Conservation (phyloP, 1,139 yeast genomes). For the Hansenula sp. region DNA sequence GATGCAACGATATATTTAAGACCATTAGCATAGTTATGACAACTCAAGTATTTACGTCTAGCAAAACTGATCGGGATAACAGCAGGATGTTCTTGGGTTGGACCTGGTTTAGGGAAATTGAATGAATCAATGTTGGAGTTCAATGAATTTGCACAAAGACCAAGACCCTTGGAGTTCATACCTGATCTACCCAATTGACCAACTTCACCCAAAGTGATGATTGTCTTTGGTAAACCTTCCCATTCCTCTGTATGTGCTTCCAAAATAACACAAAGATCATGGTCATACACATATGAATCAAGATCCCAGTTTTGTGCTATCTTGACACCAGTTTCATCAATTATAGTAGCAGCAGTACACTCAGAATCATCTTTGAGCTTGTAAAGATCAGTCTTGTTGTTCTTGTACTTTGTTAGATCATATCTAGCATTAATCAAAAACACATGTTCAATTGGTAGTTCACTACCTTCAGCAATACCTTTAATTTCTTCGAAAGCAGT, state of each 20-base stretch:
- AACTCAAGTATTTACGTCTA: slow-evolving; percentile 12
- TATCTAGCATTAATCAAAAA: slow-evolving; percentile 12
- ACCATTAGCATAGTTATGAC: slow-evolving; percentile 11
- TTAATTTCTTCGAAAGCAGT: slow-evolving; percentile 6
- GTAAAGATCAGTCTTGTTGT: slow-evolving; percentile 7
- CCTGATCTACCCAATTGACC: slow-evolving; percentile 15
- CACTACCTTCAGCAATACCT: slow-evolving; percentile 11
- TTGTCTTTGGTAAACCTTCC: slow-evolving; percentile 9
- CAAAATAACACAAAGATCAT: slow-evolving; percentile 9
- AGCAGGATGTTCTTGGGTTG: slow-evolving; percentile 4
- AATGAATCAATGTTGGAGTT: slow-evolving; percentile 11
- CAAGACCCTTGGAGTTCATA: slow-evolving; percentile 12
- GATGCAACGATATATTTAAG: slow-evolving; percentile 10
- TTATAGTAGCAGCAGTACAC: slow-evolving; percentile 12
- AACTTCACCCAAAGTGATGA: slow-evolving; percentile 12
- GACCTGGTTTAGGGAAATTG: slow-evolving; percentile 8
- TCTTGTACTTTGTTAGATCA: slow-evolving; percentile 11
- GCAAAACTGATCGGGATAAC: slow-evolving; percentile 10
- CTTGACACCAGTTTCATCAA: slow-evolving; percentile 12
- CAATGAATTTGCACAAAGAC: slow-evolving; percentile 12
- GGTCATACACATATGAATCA: slow-evolving; percentile 9
- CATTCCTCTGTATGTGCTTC: slow-evolving; percentile 11
- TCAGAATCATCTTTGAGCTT: slow-evolving; percentile 11
- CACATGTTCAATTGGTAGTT: slow-evolving; percentile 9
- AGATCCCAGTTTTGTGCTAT: slow-evolving; percentile 11